Base-by-base conservation (phyloP, 2,329 filamentous ascomycete species). In the Pseudogymnoascus sp. region DNA sequence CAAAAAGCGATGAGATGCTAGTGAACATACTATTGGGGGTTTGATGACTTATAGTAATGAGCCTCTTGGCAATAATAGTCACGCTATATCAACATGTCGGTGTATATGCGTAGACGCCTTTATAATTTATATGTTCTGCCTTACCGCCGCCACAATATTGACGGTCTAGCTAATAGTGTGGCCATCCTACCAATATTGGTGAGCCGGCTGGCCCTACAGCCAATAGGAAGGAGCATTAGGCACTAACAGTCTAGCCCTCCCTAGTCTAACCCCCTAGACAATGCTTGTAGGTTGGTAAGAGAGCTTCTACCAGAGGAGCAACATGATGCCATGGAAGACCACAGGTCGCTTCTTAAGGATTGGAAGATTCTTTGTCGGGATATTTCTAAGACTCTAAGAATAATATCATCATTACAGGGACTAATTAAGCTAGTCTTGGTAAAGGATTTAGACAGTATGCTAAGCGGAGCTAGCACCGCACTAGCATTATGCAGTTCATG, bases 371-470 rank as follows among this genome's bases (percentile, higher is more conserved):
- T 78, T 7, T 72, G 78, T 64, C 68, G 68, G 34, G 73, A 77
- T 39, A 72, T 23, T 23, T 23, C 23, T 23, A 23, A 23, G 23
- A 78, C 12, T 78, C 73, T 0, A 66, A 71, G 1, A 70, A 72
- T n/a, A 78, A 76, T 60, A 74, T 78, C 16, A 75, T 78, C 31
- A 74, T 78, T 12, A 68, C 37, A 39, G 37, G 16, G 72, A 64
- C 67, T 75, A 11, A 76, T 76, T 67, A 71, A 76, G 64, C 67
- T 76, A 5, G 71, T 76, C 63, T 68, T 74, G 31, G 70, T 68
- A 12, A 73, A 73, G 66, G 69, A 69, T 40, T 29, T 71, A 14
- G 69, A 67, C 60, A 64, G 64, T 14, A 64, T 68, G 1, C 68
- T 62, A 6, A 68, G 70, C 63, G 64, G 70, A 60, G 70, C 65